These are phyloP conservation scores for Rehmannia glutinosa DNA, from an alignment of 257 asterid species.

Conservation along the genomic window DNA sequence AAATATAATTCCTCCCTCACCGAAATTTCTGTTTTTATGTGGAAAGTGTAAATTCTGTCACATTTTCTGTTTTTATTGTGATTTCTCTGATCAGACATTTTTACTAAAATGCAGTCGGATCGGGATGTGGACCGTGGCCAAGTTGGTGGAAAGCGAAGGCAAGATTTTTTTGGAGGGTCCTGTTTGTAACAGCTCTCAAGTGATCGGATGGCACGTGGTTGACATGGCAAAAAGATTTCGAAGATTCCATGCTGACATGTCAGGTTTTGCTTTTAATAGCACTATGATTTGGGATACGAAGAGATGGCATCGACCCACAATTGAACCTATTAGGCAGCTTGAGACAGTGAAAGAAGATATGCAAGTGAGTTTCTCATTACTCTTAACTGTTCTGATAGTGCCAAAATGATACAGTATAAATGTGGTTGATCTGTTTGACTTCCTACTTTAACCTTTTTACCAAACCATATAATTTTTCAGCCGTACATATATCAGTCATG, in stretches of 20 bases:
- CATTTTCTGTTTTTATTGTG: background rate
- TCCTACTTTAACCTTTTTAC: background rate
- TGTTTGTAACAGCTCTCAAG: slow-evolving; percentile 60
- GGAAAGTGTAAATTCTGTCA: background rate
- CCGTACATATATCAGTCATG: background rate
- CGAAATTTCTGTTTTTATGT: background rate
- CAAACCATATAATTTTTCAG: background rate
- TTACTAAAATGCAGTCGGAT: slow-evolving; percentile 53
- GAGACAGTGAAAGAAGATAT: slow-evolving; percentile 35
- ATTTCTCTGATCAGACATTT: slow-evolving; percentile 2
- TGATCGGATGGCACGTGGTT: slow-evolving; percentile 66
- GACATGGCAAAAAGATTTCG: slow-evolving; percentile 24
- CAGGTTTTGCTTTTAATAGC: slow-evolving; percentile 79
- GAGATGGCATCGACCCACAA: slow-evolving; percentile 62
- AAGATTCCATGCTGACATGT: slow-evolving; percentile 59
- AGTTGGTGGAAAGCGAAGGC: slow-evolving; percentile 35
- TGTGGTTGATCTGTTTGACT: background rate
- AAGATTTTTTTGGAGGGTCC: slow-evolving; percentile 57
- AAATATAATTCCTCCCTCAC: too few species aligned
- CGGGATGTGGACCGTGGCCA: slow-evolving; percentile 69
- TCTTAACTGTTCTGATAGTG: background rate
- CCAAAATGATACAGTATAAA: too few species aligned
- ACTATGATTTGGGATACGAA: slow-evolving; percentile 72
- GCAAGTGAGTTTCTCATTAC: slow-evolving; percentile 44
- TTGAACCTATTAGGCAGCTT: slow-evolving; percentile 57